These are phyloP conservation scores for Populus hybrid DNA, from an alignment of 441 rosid species.

Conservation along the genomic window DNA sequence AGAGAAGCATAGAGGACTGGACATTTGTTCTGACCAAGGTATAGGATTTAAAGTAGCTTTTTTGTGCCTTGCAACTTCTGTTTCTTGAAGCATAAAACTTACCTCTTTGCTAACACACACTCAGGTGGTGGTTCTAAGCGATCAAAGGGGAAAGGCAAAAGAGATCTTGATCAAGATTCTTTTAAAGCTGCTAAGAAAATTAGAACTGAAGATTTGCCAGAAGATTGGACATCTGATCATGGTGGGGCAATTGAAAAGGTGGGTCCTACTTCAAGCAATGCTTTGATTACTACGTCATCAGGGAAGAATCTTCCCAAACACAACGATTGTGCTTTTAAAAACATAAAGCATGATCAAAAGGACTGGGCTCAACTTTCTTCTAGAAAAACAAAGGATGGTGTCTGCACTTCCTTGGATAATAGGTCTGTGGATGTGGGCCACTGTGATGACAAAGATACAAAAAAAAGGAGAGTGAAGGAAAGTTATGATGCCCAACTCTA, in stretches of 20 bases:
- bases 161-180: constrained; percentile 46
- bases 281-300: neutral
- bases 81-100: constrained; percentile 20
- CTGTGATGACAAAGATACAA: constrained; percentile 36
- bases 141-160: constrained; percentile 58
- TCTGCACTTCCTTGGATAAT: constrained; percentile 37
- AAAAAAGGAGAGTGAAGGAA: constrained; percentile 58
- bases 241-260: neutral
- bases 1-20: constrained; percentile 56
- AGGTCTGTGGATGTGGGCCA: constrained; percentile 34
- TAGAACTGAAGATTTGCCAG: constrained; percentile 39
- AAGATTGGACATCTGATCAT: constrained; percentile 4
- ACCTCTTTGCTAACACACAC: constrained; percentile 26
- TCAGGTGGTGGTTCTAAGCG: constrained; percentile 50
- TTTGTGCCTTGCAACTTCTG: constrained; percentile 11
- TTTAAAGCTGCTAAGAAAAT: constrained; percentile 60
- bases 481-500: constrained; percentile 31
- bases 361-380: constrained; percentile 36
- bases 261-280: constrained; percentile 4
- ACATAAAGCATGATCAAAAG: constrained; percentile 33
- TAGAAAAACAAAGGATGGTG: constrained; percentile 47
- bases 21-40: constrained; percentile 68
- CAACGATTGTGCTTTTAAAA: constrained; percentile 33
- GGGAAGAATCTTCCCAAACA: constrained; percentile 30
- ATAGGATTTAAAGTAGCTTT: constrained; percentile 30